Evolutionary conservation across 1,139 yeast genomes (phyloP).

Genomic region (Hansenula sp.): DNA sequence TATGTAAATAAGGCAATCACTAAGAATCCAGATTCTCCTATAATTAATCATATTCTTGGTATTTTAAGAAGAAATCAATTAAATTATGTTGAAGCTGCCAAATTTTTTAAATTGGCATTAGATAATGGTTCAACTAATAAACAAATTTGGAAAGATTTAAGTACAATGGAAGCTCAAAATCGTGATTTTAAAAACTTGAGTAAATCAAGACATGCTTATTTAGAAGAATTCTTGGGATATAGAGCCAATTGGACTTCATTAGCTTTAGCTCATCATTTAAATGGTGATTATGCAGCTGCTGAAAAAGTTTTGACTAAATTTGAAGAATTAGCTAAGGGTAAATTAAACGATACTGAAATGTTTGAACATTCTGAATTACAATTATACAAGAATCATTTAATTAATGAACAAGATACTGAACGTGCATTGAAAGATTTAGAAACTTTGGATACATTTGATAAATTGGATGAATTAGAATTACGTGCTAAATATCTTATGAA

Average conservation of each 20-base stretch:
- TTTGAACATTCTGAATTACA: slow-evolving; percentile 79
- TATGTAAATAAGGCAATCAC: slow-evolving; percentile 58
- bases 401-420: slow-evolving; percentile 48
- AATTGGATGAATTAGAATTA: slow-evolving; percentile 57
- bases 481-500: slow-evolving; percentile 56
- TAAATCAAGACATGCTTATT: slow-evolving; percentile 59
- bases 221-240: slow-evolving; percentile 77
- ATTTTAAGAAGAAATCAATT: slow-evolving; percentile 70
- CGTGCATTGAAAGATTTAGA: slow-evolving; percentile 55
- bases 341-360: slow-evolving; percentile 59
- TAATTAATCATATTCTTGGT: slow-evolving; percentile 84
- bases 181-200: slow-evolving; percentile 67
- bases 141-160: slow-evolving; percentile 77
- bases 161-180: slow-evolving; percentile 73
- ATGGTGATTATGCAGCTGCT: slow-evolving; percentile 62
- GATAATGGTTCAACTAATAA: slow-evolving; percentile 77
- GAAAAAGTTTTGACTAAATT: slow-evolving; percentile 68
- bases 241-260: slow-evolving; percentile 91
- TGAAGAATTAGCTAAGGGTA: slow-evolving; percentile 68
- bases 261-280: slow-evolving; percentile 82
- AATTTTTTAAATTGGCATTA: slow-evolving; percentile 73
- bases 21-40: slow-evolving; percentile 53
- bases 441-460: slow-evolving; percentile 61
- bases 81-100: slow-evolving; percentile 72
- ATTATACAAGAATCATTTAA: slow-evolving; percentile 65